phyloP scores from a whole-genome alignment of 106 monocot genomes.

The Iris macrosiphon region DNA sequence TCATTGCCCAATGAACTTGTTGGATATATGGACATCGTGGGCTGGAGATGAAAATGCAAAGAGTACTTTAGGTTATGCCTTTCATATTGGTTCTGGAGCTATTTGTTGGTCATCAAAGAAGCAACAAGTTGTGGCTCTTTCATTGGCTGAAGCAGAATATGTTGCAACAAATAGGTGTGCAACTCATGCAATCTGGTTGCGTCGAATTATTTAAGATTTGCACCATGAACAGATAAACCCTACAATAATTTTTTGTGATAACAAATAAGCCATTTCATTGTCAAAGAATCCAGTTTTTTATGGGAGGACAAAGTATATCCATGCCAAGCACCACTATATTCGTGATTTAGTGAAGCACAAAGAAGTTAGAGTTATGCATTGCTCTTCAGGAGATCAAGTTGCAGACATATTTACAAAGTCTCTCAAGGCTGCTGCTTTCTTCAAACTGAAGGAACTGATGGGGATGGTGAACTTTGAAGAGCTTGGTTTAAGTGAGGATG shows the following conservation, averaged over 20 bases:
- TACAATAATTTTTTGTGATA: neutral
- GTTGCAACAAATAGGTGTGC: neutral
- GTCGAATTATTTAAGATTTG: neutral
- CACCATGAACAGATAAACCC: neutral
- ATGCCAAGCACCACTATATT: neutral
- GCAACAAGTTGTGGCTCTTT: neutral
- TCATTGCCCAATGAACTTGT: neutral
- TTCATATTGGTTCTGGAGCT: neutral
- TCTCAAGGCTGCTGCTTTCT: neutral
- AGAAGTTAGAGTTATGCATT: neutral
- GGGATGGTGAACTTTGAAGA: too few species aligned
- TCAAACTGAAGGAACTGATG: too few species aligned
- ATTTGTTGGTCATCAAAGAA: slow-evolving; percentile 2
- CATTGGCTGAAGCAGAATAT: neutral
- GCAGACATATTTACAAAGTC: slow-evolving; percentile 1
- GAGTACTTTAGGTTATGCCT: neutral
- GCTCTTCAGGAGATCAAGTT: neutral
- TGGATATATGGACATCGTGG: neutral
- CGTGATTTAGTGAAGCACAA: neutral
- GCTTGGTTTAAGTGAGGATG: too few species aligned
- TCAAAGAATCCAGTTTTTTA: neutral
- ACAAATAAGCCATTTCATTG: neutral
- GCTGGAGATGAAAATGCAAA: neutral
- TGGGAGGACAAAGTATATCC: slow-evolving; percentile 1
- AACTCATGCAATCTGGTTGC: neutral